Evolutionary conservation across 495 filamentous ascomycete genomes (phyloP), one percentile per base, ranked within the genome.

Genomic region (Bacidia gigantensis): DNA sequence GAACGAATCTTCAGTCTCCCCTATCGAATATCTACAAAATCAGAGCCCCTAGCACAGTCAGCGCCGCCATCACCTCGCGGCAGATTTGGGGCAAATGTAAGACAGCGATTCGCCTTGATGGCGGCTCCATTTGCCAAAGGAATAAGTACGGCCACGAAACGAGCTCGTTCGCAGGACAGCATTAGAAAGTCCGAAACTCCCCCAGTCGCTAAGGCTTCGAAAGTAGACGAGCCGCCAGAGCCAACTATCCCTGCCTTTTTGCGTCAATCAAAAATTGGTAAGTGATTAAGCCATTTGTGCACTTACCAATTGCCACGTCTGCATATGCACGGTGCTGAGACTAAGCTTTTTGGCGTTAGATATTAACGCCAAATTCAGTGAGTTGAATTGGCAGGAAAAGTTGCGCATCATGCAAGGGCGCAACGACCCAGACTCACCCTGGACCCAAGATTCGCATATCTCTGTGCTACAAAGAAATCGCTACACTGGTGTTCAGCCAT

Each of bases 401-500:
- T 60, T 73, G 18, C 74, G 81, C 14, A 54, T 80, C 3, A 58
- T 67, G 14, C 64, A 73, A 46, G 68, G 72, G 46, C 52, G 60
- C 3, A 59, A 66, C 40, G 64, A 72, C 64, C 49, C 72, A 58
- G 17, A 71, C 60, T 64, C 73, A 57, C 56, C 72, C 66, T 77
- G 72, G 73, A 68, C 82, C 52, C 69, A 80, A 58, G 65, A 83
- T 61, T 56, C 55, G 61, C 63, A 71, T 54, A 63, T 76, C 49
- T 54, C 71, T 55, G 64, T 82, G 63, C 52, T 46, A 40, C 50
- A 20, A 64, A 75, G 68, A 65, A 72, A 64, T 68, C 68, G 26
- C 83, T 95, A 51, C 90, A 82, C 62, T 73, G 82, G 66, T 67
- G 72, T 47, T 62, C 92, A 46, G 83, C 87, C 44, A 87, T 88